phyloP scores from a whole-genome alignment of 2,329 filamentous ascomycete species.

The Parasarocladium wereldwijsianum region DNA sequence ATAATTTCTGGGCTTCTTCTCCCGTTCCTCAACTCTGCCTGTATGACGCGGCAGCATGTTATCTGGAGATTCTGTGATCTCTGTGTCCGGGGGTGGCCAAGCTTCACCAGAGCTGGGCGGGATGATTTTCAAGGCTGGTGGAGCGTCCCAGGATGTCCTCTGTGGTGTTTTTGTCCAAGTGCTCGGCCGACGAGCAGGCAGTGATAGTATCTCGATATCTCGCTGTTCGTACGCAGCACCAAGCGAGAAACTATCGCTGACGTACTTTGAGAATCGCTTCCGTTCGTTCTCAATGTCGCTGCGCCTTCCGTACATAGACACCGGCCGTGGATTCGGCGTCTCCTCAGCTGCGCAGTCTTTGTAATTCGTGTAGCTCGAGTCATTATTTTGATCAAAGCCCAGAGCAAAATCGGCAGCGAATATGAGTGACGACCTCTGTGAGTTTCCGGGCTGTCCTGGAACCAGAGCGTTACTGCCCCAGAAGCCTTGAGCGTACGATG shows the following conservation, averaged over 20 bases:
- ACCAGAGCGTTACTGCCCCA: too few relatives aligned
- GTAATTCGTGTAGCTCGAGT: too few relatives aligned
- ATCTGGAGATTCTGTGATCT: too few relatives aligned
- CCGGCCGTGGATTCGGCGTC: not conserved
- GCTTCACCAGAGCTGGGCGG: too few relatives aligned
- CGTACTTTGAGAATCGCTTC: slow-evolving; percentile 6
- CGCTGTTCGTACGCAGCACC: not conserved
- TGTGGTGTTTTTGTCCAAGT: slow-evolving; percentile 20
- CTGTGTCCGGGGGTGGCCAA: too few relatives aligned
- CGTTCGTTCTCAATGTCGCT: slow-evolving; percentile 2
- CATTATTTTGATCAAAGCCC: not conserved
- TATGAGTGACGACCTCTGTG: not conserved
- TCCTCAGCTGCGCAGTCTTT: not conserved
- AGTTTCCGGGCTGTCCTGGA: slow-evolving; percentile 1
- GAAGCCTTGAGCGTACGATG: too few relatives aligned
- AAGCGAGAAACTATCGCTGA: slow-evolving; percentile 4
- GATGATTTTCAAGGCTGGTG: too few relatives aligned
- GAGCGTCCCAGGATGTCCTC: too few relatives aligned
- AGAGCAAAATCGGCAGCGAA: not conserved
- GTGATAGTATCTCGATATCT: slow-evolving; percentile 1
- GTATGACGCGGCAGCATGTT: too few relatives aligned
- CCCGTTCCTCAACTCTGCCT: too few relatives aligned
- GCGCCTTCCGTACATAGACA: not conserved
- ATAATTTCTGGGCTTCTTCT: slow-evolving; percentile 2
- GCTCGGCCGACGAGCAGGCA: too few relatives aligned